These are phyloP conservation scores for Helminthosporium solani DNA, from an alignment of 2,329 filamentous ascomycete species.

Conservation along the genomic window DNA sequence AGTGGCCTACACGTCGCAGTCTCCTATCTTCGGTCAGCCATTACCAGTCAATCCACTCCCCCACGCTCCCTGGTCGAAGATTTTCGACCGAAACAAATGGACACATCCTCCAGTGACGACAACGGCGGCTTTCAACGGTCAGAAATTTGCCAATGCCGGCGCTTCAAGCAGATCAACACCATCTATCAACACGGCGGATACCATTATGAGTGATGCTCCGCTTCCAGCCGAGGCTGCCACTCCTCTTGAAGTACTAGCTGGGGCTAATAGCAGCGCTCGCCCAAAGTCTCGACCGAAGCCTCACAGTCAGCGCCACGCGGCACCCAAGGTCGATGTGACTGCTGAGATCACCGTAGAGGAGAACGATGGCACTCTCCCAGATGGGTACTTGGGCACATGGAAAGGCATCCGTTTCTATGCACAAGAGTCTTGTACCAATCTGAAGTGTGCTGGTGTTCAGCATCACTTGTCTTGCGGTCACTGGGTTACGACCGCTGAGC, in stretches of 20 bases:
- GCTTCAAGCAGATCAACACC: not conserved
- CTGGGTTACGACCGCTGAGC: conserved; percentile 4
- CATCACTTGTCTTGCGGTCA: conserved; percentile 19
- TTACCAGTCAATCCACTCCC: too few relatives aligned
- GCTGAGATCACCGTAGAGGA: conserved; percentile 12
- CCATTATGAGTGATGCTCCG: too few relatives aligned
- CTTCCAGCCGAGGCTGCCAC: too few relatives aligned
- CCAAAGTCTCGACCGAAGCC: not conserved
- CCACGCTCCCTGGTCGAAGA: too few relatives aligned
- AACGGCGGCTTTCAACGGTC: too few relatives aligned
- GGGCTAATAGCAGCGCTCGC: not conserved
- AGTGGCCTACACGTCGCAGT: too few relatives aligned
- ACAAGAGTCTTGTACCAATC: not conserved
- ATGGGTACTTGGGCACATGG: conserved; percentile 16
- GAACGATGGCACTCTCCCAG: conserved; percentile 11
- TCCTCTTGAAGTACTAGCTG: too few relatives aligned
- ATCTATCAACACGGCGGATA: not conserved
- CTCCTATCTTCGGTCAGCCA: too few relatives aligned
- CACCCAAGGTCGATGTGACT: not conserved
- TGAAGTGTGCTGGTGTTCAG: conserved; percentile 2
- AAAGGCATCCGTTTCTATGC: conserved; percentile 6
- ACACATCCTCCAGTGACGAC: too few relatives aligned
- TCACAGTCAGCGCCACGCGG: not conserved
- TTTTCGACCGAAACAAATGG: too few relatives aligned
- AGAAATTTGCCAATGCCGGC: too few relatives aligned